Evolutionary conservation across 1,284 basidiomycete genomes (phyloP), one percentile per base, ranked within the genome.

Genomic region (Vanrija humicola): DNA sequence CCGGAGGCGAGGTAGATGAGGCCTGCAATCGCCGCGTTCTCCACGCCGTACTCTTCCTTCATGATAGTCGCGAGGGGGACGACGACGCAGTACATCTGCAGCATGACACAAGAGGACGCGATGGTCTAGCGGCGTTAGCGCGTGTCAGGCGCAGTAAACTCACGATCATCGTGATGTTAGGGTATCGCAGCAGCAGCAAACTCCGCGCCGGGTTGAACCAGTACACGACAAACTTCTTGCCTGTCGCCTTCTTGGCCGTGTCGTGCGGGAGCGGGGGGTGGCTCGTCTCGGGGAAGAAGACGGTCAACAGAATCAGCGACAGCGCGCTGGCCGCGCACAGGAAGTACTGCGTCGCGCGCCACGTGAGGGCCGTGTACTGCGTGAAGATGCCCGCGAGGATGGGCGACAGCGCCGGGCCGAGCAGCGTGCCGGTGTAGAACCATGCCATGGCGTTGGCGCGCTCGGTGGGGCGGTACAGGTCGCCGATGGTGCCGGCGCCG

Each of bases 221-320:
- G 9, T 82, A 79, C 39, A 75, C 64, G 16, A 77, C 69, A 50
- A 75, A 79, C 50, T 68, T 75, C 46, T 72, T 68, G 23, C 67
- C 72, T 23, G 59, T 62, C 29, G 67, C 61, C 25, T 62, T 61
- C 42, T 63, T 59, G 2, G 69, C 56, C 0, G 51, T 50, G 16
- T 65, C 48, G 52, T 76, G 73, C 0, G 72, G 80, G 56, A 50
- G 77, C 66, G 48, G 83, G 76, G 65, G 73, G 64, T 86, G 84
- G 16, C 79, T 81, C 1, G 88, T 90, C 67, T 91, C 89, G 0
- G 89, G 88, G 16, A 89, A 79, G 52, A 82, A 80, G 19, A 82
- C 50, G 8, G 77, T 66, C 29, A 85, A 78, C 9, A 81, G 64
- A 0, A 81, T 25, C 29, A 84, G 76, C 1, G 80, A 78, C 3